Evolutionary conservation across 2,329 filamentous ascomycete genomes (phyloP).

Genomic region (Thielaviopsis populi): DNA sequence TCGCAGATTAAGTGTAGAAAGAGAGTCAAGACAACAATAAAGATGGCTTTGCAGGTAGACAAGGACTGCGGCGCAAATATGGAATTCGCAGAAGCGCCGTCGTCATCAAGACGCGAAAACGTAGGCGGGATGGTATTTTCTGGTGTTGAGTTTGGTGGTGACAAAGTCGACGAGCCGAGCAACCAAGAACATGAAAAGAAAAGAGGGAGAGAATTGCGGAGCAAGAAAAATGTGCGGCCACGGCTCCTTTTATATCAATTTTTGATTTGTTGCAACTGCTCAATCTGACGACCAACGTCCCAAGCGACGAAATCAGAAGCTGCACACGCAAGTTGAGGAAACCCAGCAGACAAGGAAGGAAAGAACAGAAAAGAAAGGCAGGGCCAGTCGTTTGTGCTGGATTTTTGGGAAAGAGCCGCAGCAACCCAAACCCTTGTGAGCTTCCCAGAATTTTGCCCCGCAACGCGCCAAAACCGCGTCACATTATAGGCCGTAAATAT

Average conservation of each 20-base stretch:
- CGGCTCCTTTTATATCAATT: neutral
- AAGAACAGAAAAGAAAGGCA: neutral
- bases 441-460: neutral
- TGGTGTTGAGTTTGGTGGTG: neutral
- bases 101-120: neutral
- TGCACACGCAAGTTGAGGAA: neutral
- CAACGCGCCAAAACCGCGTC: slow-evolving; percentile 6
- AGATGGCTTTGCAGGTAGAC: neutral
- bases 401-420: neutral
- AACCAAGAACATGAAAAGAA: neutral
- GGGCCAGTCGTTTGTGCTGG: neutral
- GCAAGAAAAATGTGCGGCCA: neutral
- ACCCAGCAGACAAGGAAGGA: neutral
- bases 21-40: neutral
- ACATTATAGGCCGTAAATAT: neutral
- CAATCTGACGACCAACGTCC: neutral
- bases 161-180: neutral
- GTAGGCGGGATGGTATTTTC: neutral
- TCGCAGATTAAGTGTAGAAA: neutral
- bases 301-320: neutral
- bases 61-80: neutral
- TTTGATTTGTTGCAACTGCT: neutral
- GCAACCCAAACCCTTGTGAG: neutral
- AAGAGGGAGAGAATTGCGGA: neutral
- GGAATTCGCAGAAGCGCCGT: neutral